These are phyloP conservation scores for Pleurotus pulmonarius DNA, from an alignment of 768 basidiomycete genomes.

Conservation along the genomic window DNA sequence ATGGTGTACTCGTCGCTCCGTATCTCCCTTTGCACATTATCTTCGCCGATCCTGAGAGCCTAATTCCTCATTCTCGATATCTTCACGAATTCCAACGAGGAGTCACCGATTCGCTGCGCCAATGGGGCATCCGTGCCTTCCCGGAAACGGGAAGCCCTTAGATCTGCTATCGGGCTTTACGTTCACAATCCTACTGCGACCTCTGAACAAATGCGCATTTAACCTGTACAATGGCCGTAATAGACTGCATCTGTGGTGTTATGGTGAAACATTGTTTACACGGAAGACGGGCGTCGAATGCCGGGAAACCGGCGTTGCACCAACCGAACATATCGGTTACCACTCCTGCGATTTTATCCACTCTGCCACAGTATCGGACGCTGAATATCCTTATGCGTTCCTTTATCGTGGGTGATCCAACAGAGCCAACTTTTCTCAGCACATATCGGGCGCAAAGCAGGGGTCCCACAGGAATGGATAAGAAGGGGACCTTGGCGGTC, in stretches of 20 bases:
- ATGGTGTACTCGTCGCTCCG: not conserved
- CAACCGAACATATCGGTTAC: slow-evolving; percentile 9
- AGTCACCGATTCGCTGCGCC: slow-evolving; percentile 4
- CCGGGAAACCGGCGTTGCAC: slow-evolving; percentile 6
- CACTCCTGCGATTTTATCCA: slow-evolving; percentile 7
- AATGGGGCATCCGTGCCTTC: not conserved
- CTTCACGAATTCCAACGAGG: not conserved
- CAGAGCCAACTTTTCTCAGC: slow-evolving; percentile 4
- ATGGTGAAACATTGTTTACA: slow-evolving; percentile 4
- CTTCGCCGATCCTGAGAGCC: slow-evolving; percentile 4
- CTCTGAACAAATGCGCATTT: too few species aligned
- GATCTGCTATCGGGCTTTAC: too few species aligned
- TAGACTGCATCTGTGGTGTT: not conserved
- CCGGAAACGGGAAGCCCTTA: too few species aligned
- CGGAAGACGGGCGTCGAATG: slow-evolving; percentile 4
- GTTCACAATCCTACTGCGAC: too few species aligned
- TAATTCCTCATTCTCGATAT: not conserved
- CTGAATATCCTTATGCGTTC: slow-evolving; percentile 2
- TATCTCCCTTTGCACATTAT: not conserved
- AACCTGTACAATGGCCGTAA: not conserved
- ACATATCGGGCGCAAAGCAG: slow-evolving; percentile 1
- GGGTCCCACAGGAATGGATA: slow-evolving; percentile 6
- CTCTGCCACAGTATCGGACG: slow-evolving; percentile 4
- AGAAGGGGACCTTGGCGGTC: slow-evolving; percentile 3
- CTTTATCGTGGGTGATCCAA: slow-evolving; percentile 8